These are phyloP conservation scores for Globisporangium ultimum DNA, from an alignment of 352 stramenopile genomes.

Conservation along the genomic window DNA sequence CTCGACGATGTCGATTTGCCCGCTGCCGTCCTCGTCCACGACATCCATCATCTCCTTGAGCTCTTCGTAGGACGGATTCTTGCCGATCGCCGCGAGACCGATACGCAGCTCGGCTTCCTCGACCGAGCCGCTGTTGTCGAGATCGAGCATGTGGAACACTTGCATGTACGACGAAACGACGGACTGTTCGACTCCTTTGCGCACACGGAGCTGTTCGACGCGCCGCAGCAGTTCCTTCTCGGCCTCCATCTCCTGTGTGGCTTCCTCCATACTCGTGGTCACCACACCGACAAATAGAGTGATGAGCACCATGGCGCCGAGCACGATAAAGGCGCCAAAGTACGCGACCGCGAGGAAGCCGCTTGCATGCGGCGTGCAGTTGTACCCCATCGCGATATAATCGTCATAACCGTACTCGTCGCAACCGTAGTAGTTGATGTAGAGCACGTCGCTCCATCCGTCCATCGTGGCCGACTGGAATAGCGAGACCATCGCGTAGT, in stretches of 20 bases:
- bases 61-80: constrained; percentile 75
- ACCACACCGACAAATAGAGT: constrained; percentile 92
- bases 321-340: constrained; percentile 81
- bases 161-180: constrained; percentile 73
- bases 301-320: constrained; percentile 87
- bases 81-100: constrained; percentile 75
- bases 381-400: constrained; percentile 50
- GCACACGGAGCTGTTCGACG: constrained; percentile 53
- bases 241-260: constrained; percentile 80
- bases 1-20: constrained; percentile 85
- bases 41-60: constrained; percentile 85
- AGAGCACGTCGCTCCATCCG: constrained; percentile 88
- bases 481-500: constrained; percentile 88
- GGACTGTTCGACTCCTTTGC: constrained; percentile 44
- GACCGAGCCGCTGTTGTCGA: constrained; percentile 79
- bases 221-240: constrained; percentile 66
- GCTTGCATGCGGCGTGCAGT: constrained; percentile 40
- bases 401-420: constrained; percentile 77
- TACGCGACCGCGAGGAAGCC: constrained; percentile 62
- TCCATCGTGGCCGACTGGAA: constrained; percentile 88
- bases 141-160: constrained; percentile 79
- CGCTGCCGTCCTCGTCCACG: constrained; percentile 81
- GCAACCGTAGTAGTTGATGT: constrained; percentile 90
- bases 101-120: constrained; percentile 84
- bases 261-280: constrained; percentile 89